Evolutionary conservation across 108 stramenopile genomes (phyloP).

Genomic region (Asterionellopsis glacialis): DNA sequence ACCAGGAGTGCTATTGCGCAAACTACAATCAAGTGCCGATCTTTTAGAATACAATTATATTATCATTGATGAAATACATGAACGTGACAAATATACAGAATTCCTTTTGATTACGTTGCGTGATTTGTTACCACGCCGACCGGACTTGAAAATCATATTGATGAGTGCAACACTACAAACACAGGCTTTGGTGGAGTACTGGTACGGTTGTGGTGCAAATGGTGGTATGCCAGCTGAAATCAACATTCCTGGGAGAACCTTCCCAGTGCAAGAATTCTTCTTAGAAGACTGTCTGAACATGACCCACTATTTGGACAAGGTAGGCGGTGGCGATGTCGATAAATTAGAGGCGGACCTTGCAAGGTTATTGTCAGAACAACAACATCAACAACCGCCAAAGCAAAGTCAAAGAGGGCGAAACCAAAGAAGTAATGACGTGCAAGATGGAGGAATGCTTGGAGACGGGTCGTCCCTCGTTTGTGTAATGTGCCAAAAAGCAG

Average conservation of each 20-base stretch:
- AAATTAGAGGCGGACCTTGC: constrained; percentile 1
- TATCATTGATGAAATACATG: constrained; percentile 94
- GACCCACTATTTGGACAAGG: constrained; percentile 47
- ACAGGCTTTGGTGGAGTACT: constrained; percentile 57
- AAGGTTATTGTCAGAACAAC: too few relatives aligned
- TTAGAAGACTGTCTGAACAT: constrained; percentile 65
- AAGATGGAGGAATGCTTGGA: constrained; percentile 1
- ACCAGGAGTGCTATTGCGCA: constrained; percentile 84
- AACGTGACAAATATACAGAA: constrained; percentile 87
- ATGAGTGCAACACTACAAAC: constrained; percentile 76
- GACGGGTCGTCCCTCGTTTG: constrained; percentile 17
- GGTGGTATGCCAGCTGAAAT: constrained; percentile 47
- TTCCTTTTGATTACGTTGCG: constrained; percentile 87
- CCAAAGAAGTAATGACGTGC: neutral
- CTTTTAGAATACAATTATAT: constrained; percentile 73
- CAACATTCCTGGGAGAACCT: constrained; percentile 79
- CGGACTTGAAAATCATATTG: constrained; percentile 64
- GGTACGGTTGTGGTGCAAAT: constrained; percentile 28
- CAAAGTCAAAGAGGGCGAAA: too few relatives aligned
- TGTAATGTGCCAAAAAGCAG: constrained; percentile 48
- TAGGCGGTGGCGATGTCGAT: constrained; percentile 19
- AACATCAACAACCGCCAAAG: too few relatives aligned
- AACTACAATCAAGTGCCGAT: constrained; percentile 53
- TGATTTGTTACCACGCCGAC: constrained; percentile 60
- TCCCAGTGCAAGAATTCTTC: constrained; percentile 74